Percentiles rank a stretch among this genome's conserved stretches.
Evolutionary conservation across 805 yeast genomes (phyloP).

Genomic region (Zygosaccharomyces lentus): DNA sequence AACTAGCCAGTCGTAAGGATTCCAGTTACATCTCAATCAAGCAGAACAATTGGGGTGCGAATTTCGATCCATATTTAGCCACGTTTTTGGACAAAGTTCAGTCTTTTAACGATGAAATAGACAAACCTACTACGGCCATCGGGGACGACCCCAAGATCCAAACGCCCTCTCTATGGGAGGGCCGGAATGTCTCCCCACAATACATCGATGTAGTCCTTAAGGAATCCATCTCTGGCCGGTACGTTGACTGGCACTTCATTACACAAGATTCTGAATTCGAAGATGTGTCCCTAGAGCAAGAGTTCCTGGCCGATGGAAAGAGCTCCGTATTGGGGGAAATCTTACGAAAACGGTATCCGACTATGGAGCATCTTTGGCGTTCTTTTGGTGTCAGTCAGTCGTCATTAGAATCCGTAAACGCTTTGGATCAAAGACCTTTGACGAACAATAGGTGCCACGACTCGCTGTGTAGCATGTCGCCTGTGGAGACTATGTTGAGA

Average conservation of each 20-base stretch:
- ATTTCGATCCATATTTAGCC: conserved; percentile 19
- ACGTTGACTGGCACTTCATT: conserved; percentile 30
- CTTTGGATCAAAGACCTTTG: conserved; percentile 2
- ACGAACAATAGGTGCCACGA: conserved; percentile 15
- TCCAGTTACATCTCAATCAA: conserved; percentile 10
- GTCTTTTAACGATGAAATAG: conserved; percentile 4
- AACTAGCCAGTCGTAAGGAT: background rate
- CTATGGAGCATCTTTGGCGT: conserved; percentile 11
- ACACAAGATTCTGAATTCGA: conserved; percentile 12
- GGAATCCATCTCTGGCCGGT: conserved; percentile 22
- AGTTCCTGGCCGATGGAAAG: background rate
- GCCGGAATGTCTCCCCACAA: conserved; percentile 7
- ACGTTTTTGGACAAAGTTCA: conserved; percentile 12
- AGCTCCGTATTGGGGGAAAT: background rate
- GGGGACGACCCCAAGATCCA: background rate
- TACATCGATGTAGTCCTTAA: conserved; percentile 19
- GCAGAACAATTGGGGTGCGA: conserved; percentile 21
- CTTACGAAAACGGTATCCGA: conserved; percentile 6
- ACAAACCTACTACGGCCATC: conserved; percentile 4
- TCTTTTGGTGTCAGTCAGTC: conserved; percentile 20
- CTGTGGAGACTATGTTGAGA: conserved; percentile 20
- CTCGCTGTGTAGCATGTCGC: conserved; percentile 18
- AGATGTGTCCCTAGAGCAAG: conserved; percentile 3
- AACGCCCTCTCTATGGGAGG: conserved; percentile 2
- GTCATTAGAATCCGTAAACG: conserved; percentile 1